Conservation (phyloP, 2,329 filamentous ascomycete genomes). For the Aspergillus ruber region DNA sequence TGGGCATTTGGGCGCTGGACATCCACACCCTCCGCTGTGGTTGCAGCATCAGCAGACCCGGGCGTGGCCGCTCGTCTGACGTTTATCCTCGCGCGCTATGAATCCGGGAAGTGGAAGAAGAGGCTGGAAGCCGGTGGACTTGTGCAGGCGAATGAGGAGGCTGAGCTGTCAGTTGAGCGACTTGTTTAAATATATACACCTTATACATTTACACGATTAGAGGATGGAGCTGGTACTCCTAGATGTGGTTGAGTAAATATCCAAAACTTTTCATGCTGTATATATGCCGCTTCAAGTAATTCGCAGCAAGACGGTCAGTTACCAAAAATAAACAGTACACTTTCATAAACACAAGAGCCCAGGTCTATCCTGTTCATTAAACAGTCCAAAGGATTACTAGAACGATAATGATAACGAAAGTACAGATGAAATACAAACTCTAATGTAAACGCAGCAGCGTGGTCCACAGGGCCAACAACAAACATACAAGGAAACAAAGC, state of each 20-base stretch:
- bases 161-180: slow-evolving; percentile 28
- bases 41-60: slow-evolving; percentile 24
- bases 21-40: slow-evolving; percentile 58
- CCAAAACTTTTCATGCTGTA: neutral
- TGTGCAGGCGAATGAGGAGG: slow-evolving; percentile 20
- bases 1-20: slow-evolving; percentile 98
- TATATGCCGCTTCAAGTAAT: neutral
- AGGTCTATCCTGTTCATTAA: no score
- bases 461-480: neutral
- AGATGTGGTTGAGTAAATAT: neutral
- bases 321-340: neutral
- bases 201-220: no score
- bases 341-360: no score
- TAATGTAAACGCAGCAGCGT: no score
- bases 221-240: slow-evolving; percentile 13
- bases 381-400: no score
- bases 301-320: slow-evolving; percentile 1
- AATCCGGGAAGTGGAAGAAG: slow-evolving; percentile 45
- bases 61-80: slow-evolving; percentile 36
- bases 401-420: neutral
- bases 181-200: slow-evolving; percentile 19
- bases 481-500: slow-evolving; percentile 4
- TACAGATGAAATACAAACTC: neutral
- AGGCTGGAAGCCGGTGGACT: slow-evolving; percentile 37
- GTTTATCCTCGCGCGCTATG: slow-evolving; percentile 42